These are phyloP conservation scores for Aphanomyces cochlioides DNA, from an alignment of 352 stramenopile species.

Conservation along the genomic window DNA sequence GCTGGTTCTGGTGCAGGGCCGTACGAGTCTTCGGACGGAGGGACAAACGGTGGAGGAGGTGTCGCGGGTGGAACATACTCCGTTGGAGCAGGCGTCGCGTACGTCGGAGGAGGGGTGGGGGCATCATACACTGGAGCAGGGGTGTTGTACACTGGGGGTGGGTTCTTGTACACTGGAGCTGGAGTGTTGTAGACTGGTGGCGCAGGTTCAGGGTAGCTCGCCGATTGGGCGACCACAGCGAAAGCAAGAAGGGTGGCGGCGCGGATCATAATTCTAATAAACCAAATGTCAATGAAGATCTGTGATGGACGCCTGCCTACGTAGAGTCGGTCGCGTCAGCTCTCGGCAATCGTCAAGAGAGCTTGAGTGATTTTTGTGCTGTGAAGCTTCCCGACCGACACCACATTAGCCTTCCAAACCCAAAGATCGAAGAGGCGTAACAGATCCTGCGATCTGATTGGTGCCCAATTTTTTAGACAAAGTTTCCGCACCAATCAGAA, in stretches of 20 bases:
- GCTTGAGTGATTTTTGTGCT: slow-evolving; percentile 21
- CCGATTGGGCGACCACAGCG: too few species aligned
- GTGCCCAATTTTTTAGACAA: slow-evolving; percentile 10
- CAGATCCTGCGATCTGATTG: slow-evolving; percentile 9
- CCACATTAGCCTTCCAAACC: slow-evolving; percentile 1
- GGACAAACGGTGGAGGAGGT: slow-evolving; percentile 24
- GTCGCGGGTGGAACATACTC: slow-evolving; percentile 15
- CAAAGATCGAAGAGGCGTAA: slow-evolving; percentile 26
- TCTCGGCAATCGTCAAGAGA: slow-evolving; percentile 12
- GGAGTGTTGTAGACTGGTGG: not conserved
- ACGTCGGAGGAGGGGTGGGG: not conserved
- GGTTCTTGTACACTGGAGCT: not conserved
- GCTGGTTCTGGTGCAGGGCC: slow-evolving; percentile 21
- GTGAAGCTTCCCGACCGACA: slow-evolving; percentile 15
- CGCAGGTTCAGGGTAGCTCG: too few species aligned
- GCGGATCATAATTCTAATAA: slow-evolving; percentile 18
- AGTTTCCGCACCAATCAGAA: slow-evolving; percentile 26
- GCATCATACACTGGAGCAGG: not conserved
- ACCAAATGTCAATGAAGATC: not conserved
- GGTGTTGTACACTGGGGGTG: not conserved
- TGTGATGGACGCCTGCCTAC: not conserved
- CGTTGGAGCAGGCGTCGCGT: slow-evolving; percentile 20
- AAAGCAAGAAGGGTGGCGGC: slow-evolving; percentile 17
- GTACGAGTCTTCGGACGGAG: slow-evolving; percentile 19
- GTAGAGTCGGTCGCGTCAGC: too few species aligned